Percentiles rank a stretch among this genome's conserved stretches.
These are phyloP conservation scores for Sambucus nigra DNA, from an alignment of 129 eudicot genomes.

Conservation along the genomic window DNA sequence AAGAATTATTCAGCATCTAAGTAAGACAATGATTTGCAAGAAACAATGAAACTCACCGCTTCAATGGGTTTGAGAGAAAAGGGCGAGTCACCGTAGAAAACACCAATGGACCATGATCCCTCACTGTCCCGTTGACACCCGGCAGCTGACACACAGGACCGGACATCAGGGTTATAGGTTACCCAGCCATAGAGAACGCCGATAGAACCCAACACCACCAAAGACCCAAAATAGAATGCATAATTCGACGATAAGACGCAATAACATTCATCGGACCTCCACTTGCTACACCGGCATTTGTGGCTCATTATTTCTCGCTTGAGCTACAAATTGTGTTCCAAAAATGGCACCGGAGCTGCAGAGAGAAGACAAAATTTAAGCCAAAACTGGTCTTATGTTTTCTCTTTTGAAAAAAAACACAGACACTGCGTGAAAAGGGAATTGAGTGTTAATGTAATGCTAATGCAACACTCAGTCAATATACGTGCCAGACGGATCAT, in stretches of 20 bases:
- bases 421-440: too few species aligned
- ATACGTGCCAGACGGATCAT: too few species aligned
- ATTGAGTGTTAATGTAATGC: too few species aligned
- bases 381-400: too few species aligned
- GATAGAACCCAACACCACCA: slow-evolving; percentile 27
- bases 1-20: too few species aligned
- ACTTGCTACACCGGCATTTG: background rate
- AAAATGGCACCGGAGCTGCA: too few species aligned
- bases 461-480: too few species aligned
- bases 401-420: too few species aligned
- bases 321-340: too few species aligned
- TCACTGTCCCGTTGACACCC: slow-evolving; percentile 75
- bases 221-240: slow-evolving; percentile 21
- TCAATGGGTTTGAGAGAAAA: slow-evolving; percentile 76
- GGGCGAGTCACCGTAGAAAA: slow-evolving; percentile 79
- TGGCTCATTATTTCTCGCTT: too few species aligned
- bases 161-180: slow-evolving; percentile 28
- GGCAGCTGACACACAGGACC: slow-evolving; percentile 10
- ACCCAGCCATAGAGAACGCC: slow-evolving; percentile 37
- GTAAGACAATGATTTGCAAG: background rate
- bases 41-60: slow-evolving; percentile 35
- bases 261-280: slow-evolving; percentile 3
- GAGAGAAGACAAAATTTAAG: too few species aligned
- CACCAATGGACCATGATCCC: slow-evolving; percentile 94
- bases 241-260: slow-evolving; percentile 20